A percentile compares a stretch with the other conserved stretches of the same genome.
Evolutionary conservation across 306 rosid genomes (phyloP).

Genomic region (Dryas alaskensis): DNA sequence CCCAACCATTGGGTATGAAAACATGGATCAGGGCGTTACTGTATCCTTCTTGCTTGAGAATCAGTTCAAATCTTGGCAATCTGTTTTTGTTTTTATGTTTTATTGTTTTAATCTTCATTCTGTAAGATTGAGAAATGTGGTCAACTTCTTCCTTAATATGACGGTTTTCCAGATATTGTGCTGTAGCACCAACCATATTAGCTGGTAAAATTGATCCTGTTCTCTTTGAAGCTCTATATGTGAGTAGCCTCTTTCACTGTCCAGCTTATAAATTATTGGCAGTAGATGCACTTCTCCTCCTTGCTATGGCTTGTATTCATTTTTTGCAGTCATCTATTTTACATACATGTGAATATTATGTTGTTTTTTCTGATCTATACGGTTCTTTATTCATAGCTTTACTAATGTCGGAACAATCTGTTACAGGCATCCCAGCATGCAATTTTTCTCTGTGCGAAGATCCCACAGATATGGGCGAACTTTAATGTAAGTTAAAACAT

Average conservation of each 20-base stretch:
- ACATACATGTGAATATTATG: not conserved
- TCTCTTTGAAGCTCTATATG: slow-evolving; percentile 94
- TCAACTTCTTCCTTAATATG: slow-evolving; percentile 52
- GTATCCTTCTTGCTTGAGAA: slow-evolving; percentile 61
- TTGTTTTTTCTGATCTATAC: slow-evolving; percentile 6
- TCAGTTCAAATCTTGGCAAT: slow-evolving; percentile 24
- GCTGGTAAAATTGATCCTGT: slow-evolving; percentile 82
- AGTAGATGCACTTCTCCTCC: not conserved
- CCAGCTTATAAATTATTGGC: slow-evolving; percentile 9
- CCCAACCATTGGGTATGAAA: slow-evolving; percentile 61
- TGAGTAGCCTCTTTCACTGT: slow-evolving; percentile 44
- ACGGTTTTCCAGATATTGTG: slow-evolving; percentile 75
- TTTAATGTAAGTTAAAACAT: slow-evolving; percentile 70
- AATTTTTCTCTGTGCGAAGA: slow-evolving; percentile 84
- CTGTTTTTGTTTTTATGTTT: not conserved
- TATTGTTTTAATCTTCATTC: not conserved
- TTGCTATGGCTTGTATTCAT: slow-evolving; percentile 6
- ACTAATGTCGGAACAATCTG: slow-evolving; percentile 35
- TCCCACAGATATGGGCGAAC: slow-evolving; percentile 94
- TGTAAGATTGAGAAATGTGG: slow-evolving; percentile 20
- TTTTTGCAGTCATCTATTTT: not conserved
- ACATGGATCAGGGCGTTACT: slow-evolving; percentile 80
- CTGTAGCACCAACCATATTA: slow-evolving; percentile 81
- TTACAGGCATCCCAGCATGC: slow-evolving; percentile 93
- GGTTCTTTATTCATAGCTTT: slow-evolving; percentile 16